Conservation (phyloP, 2,329 filamentous ascomycete genomes). For the Dothideomycetes sp. region DNA sequence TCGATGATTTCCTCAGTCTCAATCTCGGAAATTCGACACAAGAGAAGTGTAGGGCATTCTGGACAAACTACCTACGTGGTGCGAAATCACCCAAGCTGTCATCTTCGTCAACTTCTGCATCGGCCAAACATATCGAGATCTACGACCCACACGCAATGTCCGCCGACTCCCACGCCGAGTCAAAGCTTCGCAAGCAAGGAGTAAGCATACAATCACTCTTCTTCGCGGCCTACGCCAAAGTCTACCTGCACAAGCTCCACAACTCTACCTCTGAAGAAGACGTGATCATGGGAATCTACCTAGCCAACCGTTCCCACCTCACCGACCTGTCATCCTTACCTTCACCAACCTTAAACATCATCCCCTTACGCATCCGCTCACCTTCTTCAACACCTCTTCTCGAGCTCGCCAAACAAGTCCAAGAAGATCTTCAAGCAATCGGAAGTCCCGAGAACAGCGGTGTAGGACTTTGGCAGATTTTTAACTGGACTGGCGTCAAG, state of each 20-base stretch:
- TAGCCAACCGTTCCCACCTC: conserved; percentile 62
- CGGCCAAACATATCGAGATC: conserved; percentile 29
- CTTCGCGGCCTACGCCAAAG: conserved; percentile 59
- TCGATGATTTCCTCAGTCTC: conserved; percentile 35
- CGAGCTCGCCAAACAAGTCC: conserved; percentile 51
- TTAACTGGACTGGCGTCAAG: conserved; percentile 61
- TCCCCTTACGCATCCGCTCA: conserved; percentile 56
- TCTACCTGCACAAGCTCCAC: conserved; percentile 32
- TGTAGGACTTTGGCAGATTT: conserved; percentile 61
- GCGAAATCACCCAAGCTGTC: conserved; percentile 19
- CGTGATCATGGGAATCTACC: conserved; percentile 67
- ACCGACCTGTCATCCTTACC: conserved; percentile 42
- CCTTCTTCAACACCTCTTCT: conserved; percentile 30
- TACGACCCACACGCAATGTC: conserved; percentile 43
- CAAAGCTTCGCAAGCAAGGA: conserved; percentile 41
- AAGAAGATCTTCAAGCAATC: conserved; percentile 58
- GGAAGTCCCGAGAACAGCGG: conserved; percentile 45
- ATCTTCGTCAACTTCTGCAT: neutral
- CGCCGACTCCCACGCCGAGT: conserved; percentile 33
- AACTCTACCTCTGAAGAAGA: conserved; percentile 24
- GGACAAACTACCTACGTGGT: conserved; percentile 39
- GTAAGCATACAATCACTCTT: conserved; percentile 66
- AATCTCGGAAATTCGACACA: conserved; percentile 16
- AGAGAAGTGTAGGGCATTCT: conserved; percentile 36
- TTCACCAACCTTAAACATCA: conserved; percentile 68